Conservation (phyloP, 345 rosid species). For the Punica granatum region DNA sequence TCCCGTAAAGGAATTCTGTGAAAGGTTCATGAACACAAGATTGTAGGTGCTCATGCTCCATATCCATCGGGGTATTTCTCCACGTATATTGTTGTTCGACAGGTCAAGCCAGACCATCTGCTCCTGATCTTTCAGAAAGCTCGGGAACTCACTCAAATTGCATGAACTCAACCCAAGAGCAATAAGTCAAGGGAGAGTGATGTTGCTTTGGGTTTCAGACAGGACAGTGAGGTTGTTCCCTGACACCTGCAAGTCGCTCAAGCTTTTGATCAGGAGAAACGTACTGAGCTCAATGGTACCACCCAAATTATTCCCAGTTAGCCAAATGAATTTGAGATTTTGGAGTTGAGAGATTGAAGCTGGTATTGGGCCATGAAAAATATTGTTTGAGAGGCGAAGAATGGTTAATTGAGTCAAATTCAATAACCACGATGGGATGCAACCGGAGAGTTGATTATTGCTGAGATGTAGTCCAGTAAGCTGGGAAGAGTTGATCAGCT, state of each 20-base stretch:
- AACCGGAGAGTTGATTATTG: not conserved
- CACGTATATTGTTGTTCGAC: constrained; percentile 8
- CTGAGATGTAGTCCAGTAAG: not conserved
- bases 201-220: no score
- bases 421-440: not conserved
- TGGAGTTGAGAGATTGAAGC: not conserved
- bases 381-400: not conserved
- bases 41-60: not conserved
- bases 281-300: not conserved
- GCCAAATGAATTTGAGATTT: not conserved
- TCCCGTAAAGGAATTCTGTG: not conserved
- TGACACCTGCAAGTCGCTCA: not conserved
- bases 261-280: not conserved
- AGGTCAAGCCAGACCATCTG: not conserved
- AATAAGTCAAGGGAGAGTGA: not conserved
- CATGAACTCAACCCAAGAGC: not conserved
- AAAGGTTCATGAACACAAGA: not conserved
- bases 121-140: constrained; percentile 6
- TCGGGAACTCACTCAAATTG: constrained; percentile 11
- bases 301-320: not conserved
- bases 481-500: not conserved
- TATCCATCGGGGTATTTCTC: constrained; percentile 15
- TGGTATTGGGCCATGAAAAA: not conserved
- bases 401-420: not conserved
- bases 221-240: not conserved